Base-by-base conservation (phyloP, 257 asterid genomes). In the Parsonsia alboflavescens region DNA sequence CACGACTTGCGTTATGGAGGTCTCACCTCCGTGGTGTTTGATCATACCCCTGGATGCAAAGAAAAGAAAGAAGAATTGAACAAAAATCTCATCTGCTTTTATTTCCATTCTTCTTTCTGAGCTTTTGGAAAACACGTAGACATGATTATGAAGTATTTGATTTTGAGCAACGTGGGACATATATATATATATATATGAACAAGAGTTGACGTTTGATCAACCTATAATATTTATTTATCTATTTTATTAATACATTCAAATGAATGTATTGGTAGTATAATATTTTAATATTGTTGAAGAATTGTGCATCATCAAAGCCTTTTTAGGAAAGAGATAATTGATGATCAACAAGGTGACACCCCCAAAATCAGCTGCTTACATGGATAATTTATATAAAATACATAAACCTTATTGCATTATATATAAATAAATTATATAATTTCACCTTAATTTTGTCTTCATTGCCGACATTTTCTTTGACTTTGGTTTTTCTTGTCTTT, bases 381-480 rank as follows among this genome's bases (percentile, higher is more conserved):
- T 54, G 6, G 9, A 59, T 42, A 21, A 30, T 33, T 30, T 24
- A n/a, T 72, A 0, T 7, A 22, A 15, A 58, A 10, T 59, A 59
- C 10, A 49, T 24, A 46, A 12, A 59, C 4, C 39, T 33, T 33
- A 33, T 33, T 33, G 39, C 39, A 33, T 33, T 33, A 33, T 33
- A 33, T 1, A 33, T 33, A 33, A 33, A 33, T 33, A 33, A 33
- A 33, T 33, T 33, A 33, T 33, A 33, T 33, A 33, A 33, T 33
- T 33, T 3, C 1, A 1, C 1, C 3, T 33, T 33, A 3, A 1
- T 33, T 33, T 33, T 33, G 39, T 33, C 64, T 74, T 64, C 66
- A n/a, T 61, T 49, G 78, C 78, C 69, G 74, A 75, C 74, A 41
- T 10, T 13, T 67, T 75, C 36, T 68, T n/a, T 75, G 74, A 67